phyloP scores from a whole-genome alignment of 805 yeast species.

The Teunomyces funiuensis region DNA sequence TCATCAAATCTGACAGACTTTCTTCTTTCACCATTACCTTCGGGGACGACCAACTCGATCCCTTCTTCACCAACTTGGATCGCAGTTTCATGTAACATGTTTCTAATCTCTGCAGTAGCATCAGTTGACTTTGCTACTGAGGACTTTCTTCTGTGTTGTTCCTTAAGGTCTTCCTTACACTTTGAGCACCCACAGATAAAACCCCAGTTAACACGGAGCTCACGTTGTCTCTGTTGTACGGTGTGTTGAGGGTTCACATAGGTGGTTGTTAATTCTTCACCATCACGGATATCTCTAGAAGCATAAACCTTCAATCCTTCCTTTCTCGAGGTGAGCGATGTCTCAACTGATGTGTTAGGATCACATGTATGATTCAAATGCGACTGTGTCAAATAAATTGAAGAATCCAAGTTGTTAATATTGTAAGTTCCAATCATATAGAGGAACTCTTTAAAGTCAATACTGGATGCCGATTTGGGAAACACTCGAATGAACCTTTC shows the following conservation, averaged over 20 bases:
- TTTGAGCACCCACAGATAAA: conserved; percentile 67
- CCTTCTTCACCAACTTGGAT: conserved; percentile 39
- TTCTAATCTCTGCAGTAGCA: conserved; percentile 41
- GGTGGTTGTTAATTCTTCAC: conserved; percentile 67
- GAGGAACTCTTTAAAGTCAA: conserved; percentile 55
- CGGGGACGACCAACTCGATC: conserved; percentile 47
- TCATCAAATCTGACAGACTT: conserved; percentile 69
- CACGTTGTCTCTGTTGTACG: conserved; percentile 61
- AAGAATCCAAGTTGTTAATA: conserved; percentile 68
- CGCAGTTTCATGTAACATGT: conserved; percentile 43
- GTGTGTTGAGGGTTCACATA: conserved; percentile 69
- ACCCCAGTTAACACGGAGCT: conserved; percentile 75
- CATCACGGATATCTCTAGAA: conserved; percentile 52
- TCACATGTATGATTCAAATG: conserved; percentile 77
- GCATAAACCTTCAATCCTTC: conserved; percentile 59
- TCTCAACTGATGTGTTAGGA: conserved; percentile 61
- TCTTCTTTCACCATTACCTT: conserved; percentile 46
- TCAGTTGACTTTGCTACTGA: conserved; percentile 17
- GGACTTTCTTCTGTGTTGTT: conserved; percentile 48
- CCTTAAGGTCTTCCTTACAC: conserved; percentile 57
- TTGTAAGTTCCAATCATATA: conserved; percentile 69
- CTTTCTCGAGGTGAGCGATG: conserved; percentile 39
- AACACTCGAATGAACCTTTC: conserved; percentile 51
- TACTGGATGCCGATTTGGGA: conserved; percentile 26
- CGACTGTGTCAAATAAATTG: conserved; percentile 60